phyloP scores from a whole-genome alignment of 176 grass and related monocot species.

The Lolium multiflorum region DNA sequence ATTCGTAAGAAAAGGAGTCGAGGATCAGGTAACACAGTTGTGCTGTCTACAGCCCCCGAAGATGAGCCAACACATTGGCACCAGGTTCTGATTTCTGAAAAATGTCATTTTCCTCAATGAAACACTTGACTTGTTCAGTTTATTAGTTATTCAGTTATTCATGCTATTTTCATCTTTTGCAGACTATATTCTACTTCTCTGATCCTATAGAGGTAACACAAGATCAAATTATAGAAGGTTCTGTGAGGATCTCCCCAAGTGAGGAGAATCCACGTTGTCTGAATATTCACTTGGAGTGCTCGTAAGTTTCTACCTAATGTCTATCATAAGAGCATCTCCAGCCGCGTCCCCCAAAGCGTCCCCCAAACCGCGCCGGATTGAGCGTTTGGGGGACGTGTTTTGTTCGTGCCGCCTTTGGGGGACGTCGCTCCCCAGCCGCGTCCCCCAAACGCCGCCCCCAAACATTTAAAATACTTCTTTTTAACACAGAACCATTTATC shows the following conservation, averaged over 20 bases:
- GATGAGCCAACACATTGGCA: slow-evolving; percentile 91
- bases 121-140: background rate
- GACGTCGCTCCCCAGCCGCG: too few relatives aligned
- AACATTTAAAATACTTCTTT: too few relatives aligned
- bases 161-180: slow-evolving; percentile 44
- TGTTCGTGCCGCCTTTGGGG: too few relatives aligned
- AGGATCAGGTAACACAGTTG: slow-evolving; percentile 53
- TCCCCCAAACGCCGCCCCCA: too few relatives aligned
- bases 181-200: slow-evolving; percentile 88
- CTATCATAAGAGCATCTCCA: too few relatives aligned
- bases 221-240: slow-evolving; percentile 89
- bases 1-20: slow-evolving; percentile 64
- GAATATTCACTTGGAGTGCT: slow-evolving; percentile 88
- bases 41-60: slow-evolving; percentile 90
- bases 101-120: slow-evolving; percentile 15
- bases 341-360: too few relatives aligned
- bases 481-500: too few relatives aligned
- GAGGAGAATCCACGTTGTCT: slow-evolving; percentile 84
- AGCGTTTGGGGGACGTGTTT: too few relatives aligned
- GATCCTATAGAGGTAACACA: slow-evolving; percentile 88
- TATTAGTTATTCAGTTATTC: background rate
- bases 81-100: slow-evolving; percentile 62
- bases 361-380: too few relatives aligned
- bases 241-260: slow-evolving; percentile 70
- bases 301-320: slow-evolving; percentile 55